Evolutionary conservation across 768 basidiomycete species (phyloP).

Genomic region (Daedalea quercina): DNA sequence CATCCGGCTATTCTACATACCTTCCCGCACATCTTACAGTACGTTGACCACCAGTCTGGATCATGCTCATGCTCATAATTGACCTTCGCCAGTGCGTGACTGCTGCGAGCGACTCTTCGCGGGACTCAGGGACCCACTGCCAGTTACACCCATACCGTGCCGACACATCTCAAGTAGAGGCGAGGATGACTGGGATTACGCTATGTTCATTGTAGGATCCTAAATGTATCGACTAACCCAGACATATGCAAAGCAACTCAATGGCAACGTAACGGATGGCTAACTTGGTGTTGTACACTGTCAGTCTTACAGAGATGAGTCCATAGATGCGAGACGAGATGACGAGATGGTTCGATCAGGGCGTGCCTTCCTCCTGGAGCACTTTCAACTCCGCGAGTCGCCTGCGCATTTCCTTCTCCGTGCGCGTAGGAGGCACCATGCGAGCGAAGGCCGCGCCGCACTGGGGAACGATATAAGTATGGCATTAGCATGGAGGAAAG

Average conservation of each 20-base stretch:
- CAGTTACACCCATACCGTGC: constrained; percentile 48
- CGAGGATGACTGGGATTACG: constrained; percentile 48
- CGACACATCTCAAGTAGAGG: constrained; percentile 36
- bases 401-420: constrained; percentile 85
- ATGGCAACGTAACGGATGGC: not conserved
- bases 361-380: constrained; percentile 52
- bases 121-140: constrained; percentile 16
- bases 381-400: constrained; percentile 75
- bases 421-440: constrained; percentile 81
- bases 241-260: not conserved
- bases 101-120: constrained; percentile 25
- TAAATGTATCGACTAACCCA: not conserved
- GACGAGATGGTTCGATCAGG: no score
- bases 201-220: constrained; percentile 37
- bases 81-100: constrained; percentile 14
- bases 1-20: constrained; percentile 41
- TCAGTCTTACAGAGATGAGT: not conserved
- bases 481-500: not conserved
- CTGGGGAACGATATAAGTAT: constrained; percentile 15
- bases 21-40: constrained; percentile 24
- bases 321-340: not conserved
- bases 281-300: not conserved
- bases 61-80: not conserved
- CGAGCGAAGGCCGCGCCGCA: constrained; percentile 73
- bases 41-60: constrained; percentile 11